Evolutionary conservation across 1,139 yeast genomes (phyloP), one percentile per base, ranked within the genome.

Genomic region (Geotrichum citri-aurantii): DNA sequence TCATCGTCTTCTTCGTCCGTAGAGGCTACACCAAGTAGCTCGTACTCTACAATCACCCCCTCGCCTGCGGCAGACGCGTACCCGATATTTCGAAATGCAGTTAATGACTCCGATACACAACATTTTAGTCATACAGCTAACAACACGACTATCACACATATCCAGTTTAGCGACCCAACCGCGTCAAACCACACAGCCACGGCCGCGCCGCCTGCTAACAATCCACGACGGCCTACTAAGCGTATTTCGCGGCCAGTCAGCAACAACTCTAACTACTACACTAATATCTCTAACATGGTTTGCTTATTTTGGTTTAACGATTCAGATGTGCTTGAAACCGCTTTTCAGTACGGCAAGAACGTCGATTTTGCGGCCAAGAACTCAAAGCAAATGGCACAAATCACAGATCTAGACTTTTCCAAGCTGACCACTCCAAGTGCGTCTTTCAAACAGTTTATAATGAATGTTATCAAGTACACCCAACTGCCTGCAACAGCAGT

Each of bases 401-500:
- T 46, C n/a, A 19, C 49, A 5, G 19, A 51, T 10, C 54, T 50
- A n/a, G 24, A 37, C 29, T 57, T 60, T 29, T 59, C 61, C 23
- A 54, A 54, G 24, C 59, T 61, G 46, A 58, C 68, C 7, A 48
- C 61, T 17, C 67, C 70, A 1, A 57, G 64, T 14, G 26, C 53
- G 7, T 59, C 60, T 14, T 68, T 65, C 57, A 60, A 65, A 52
- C 62, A 64, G 51, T 72, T 70, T 61, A 66, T 69, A 17, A 46
- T 61, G n/a, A 63, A 62, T 21, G 65, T 73, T 5, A 65, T 74
- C 42, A 60, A 65, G 52, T 68, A 71, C 40, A 71, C 76, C 12
- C 70, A 69, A 54, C 65, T 75, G 26, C 72, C 77, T 3, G 68
- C 69, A 24, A 64, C 71, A 5, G 72, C 73, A 1, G 70, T 74